Evolutionary conservation across 2,329 filamentous ascomycete genomes (phyloP).

Genomic region (Tolypocladium capitatum): DNA sequence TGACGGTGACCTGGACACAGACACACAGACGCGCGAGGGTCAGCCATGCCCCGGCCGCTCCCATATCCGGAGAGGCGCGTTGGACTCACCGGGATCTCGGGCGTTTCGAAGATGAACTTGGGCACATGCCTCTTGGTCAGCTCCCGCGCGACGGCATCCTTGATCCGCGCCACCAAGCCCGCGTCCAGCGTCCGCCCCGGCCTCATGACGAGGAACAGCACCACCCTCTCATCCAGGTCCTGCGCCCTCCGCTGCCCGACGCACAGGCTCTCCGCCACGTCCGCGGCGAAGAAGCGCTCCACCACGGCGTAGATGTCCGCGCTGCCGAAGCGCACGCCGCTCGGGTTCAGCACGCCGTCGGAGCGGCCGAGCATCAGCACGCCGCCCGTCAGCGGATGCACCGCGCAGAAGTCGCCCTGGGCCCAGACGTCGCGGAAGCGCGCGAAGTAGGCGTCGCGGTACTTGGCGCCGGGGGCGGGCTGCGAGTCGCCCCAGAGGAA

Average conservation of each 20-base stretch:
- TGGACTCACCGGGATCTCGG: slow-evolving; percentile 60
- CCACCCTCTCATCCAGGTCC: slow-evolving; percentile 39
- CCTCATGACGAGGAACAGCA: slow-evolving; percentile 42
- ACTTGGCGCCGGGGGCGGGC: slow-evolving; percentile 39
- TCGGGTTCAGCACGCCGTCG: slow-evolving; percentile 71
- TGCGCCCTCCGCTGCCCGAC: slow-evolving; percentile 59
- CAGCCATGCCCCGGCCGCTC: neutral
- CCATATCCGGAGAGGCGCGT: too few relatives aligned
- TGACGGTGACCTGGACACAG: slow-evolving; percentile 54
- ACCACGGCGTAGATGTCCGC: slow-evolving; percentile 69
- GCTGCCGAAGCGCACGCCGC: slow-evolving; percentile 65
- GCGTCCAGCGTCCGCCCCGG: slow-evolving; percentile 42
- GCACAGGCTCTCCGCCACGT: slow-evolving; percentile 60
- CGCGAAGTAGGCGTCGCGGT: slow-evolving; percentile 46
- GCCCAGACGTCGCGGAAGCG: slow-evolving; percentile 61
- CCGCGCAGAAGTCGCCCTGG: slow-evolving; percentile 66
- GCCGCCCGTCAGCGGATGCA: slow-evolving; percentile 54
- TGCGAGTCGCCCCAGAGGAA: slow-evolving; percentile 46
- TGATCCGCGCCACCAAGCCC: slow-evolving; percentile 44
- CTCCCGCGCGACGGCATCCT: slow-evolving; percentile 50
- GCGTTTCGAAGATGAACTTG: slow-evolving; percentile 64
- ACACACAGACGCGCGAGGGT: slow-evolving; percentile 5
- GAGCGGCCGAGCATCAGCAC: slow-evolving; percentile 56
- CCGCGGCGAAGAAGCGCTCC: slow-evolving; percentile 48
- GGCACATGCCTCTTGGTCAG: slow-evolving; percentile 65